phyloP scores from a whole-genome alignment of 129 eudicot species.

The Silybum marianum region DNA sequence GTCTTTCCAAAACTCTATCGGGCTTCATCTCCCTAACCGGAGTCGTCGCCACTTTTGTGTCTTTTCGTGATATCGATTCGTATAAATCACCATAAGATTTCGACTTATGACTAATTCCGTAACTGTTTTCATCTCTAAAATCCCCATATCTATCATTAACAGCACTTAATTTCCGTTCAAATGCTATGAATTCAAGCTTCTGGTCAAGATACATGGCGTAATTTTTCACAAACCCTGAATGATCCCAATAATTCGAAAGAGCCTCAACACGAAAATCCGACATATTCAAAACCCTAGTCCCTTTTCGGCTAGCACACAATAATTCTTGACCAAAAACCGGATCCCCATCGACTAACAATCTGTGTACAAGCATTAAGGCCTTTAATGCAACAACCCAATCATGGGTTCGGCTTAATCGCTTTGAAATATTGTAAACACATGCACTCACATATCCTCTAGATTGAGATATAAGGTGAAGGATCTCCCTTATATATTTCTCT shows the following conservation, averaged over 20 bases:
- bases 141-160: constrained; percentile 44
- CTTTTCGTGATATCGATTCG: constrained; percentile 40
- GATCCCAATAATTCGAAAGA: constrained; percentile 81
- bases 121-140: constrained; percentile 43
- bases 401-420: constrained; percentile 43
- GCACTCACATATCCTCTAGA: constrained; percentile 55
- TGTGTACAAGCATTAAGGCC: constrained; percentile 67
- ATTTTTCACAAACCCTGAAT: constrained; percentile 66
- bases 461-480: constrained; percentile 43
- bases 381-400: constrained; percentile 84
- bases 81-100: constrained; percentile 51
- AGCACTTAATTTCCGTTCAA: constrained; percentile 52
- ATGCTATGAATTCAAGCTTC: constrained; percentile 60
- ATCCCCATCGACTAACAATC: constrained; percentile 56
- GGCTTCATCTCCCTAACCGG: constrained; percentile 56
- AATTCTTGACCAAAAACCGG: constrained; percentile 56
- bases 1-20: constrained; percentile 58
- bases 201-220: constrained; percentile 71
- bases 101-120: constrained; percentile 46
- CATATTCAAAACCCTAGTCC: constrained; percentile 68
- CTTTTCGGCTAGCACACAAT: constrained; percentile 56
- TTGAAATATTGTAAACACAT: constrained; percentile 42
- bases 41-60: constrained; percentile 41
- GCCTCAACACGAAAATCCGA: constrained; percentile 74
- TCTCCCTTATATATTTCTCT: constrained; percentile 53